Percentiles rank a stretch among this genome's conserved stretches.
phyloP scores from a whole-genome alignment of 768 basidiomycete species.

The Hericium erinaceus region DNA sequence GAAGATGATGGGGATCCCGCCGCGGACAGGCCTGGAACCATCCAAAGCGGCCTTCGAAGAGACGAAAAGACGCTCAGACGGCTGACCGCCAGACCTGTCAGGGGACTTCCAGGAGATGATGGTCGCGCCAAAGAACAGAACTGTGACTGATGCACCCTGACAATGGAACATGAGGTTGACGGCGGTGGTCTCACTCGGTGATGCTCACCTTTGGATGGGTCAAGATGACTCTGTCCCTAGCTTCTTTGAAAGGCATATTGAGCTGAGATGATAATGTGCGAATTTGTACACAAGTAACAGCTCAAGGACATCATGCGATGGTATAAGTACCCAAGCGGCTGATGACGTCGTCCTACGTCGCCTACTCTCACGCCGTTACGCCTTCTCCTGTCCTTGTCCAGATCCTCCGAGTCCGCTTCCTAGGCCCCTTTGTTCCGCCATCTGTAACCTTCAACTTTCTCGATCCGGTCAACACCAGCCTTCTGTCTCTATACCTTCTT shows the following conservation, averaged over 20 bases:
- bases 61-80: conserved; percentile 69
- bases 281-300: no score
- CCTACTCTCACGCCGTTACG: no score
- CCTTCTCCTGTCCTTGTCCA: no score
- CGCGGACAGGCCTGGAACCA: conserved; percentile 66
- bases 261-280: no score
- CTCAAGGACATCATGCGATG: no score
- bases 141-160: conserved; percentile 57
- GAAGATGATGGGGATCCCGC: conserved; percentile 58
- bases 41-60: conserved; percentile 74
- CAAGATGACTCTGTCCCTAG: conserved; percentile 36
- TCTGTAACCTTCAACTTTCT: no score
- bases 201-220: conserved; percentile 51
- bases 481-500: no score
- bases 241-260: conserved; percentile 49
- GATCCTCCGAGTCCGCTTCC: no score
- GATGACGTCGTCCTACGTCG: no score
- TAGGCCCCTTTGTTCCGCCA: no score
- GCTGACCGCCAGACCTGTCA: conserved; percentile 23
- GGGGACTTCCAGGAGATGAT: conserved; percentile 77
- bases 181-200: background rate
- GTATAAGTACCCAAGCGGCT: no score
- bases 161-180: background rate
- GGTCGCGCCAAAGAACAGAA: conserved; percentile 78
- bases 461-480: no score